Evolutionary conservation across 2,329 filamentous ascomycete species (phyloP).

Genomic region (Diplodia mutila): DNA sequence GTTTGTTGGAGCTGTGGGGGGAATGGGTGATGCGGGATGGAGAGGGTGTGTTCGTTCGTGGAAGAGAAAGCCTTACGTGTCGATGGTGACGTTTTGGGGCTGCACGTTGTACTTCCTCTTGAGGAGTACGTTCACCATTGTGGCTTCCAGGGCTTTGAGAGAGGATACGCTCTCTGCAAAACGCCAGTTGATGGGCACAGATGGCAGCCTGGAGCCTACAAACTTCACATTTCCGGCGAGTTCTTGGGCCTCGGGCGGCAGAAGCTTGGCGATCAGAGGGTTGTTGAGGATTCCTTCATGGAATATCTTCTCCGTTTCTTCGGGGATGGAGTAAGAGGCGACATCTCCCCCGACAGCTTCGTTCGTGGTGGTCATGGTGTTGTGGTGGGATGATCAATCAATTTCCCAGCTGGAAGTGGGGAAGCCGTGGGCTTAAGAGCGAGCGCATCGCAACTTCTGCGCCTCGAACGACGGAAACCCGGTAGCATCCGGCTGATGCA

Average conservation of each 20-base stretch:
- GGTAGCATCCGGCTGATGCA: background rate
- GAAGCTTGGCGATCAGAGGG: constrained; percentile 41
- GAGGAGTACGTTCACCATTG: constrained; percentile 50
- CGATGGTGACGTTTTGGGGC: constrained; percentile 49
- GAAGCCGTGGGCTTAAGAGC: background rate
- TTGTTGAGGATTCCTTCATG: constrained; percentile 51
- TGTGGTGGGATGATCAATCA: background rate
- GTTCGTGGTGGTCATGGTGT: background rate
- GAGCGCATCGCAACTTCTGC: background rate
- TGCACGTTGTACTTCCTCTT: constrained; percentile 51
- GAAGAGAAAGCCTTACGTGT: constrained; percentile 43
- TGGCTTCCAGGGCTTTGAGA: constrained; percentile 55
- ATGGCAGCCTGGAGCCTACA: constrained; percentile 49
- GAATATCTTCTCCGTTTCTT: constrained; percentile 34
- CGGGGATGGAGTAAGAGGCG: constrained; percentile 36
- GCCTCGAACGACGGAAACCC: too few relatives aligned
- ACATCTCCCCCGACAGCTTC: background rate
- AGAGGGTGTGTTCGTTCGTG: background rate
- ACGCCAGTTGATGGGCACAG: constrained; percentile 60
- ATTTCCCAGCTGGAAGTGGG: background rate
- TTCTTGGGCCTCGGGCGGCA: constrained; percentile 44
- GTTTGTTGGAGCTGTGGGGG: too few relatives aligned
- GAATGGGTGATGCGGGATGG: too few relatives aligned
- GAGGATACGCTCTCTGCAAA: constrained; percentile 59
- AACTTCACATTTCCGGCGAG: constrained; percentile 46